These are phyloP conservation scores for Triticum dicoccoides DNA, from an alignment of 176 grass and related monocot species.

Conservation along the genomic window DNA sequence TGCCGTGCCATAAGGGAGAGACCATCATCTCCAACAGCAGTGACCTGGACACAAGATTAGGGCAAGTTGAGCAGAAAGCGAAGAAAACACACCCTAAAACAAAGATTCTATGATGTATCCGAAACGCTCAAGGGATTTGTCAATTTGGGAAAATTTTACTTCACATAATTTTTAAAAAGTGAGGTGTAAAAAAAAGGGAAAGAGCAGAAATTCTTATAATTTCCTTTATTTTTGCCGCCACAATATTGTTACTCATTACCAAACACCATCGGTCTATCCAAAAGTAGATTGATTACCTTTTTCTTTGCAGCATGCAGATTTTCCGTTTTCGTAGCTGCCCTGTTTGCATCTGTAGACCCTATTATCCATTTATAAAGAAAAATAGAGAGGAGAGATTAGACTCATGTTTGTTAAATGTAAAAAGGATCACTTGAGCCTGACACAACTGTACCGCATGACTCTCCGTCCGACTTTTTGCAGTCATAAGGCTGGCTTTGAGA, in stretches of 20 bases:
- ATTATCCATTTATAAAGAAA: neutral
- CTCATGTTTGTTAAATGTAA: neutral
- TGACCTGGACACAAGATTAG: neutral
- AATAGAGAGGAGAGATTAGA: neutral
- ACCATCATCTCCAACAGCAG: neutral
- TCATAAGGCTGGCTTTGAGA: neutral
- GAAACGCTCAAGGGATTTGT: neutral
- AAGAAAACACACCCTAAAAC: neutral
- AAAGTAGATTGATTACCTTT: neutral
- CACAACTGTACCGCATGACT: neutral
- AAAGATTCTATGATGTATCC: neutral
- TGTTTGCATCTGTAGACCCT: neutral
- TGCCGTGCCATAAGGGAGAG: neutral
- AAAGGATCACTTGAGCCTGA: neutral
- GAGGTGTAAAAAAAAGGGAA: neutral
- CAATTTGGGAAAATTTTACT: neutral
- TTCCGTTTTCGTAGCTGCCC: neutral
- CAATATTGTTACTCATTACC: neutral
- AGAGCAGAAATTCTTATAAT: neutral
- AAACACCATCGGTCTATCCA: neutral
- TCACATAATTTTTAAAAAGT: too few species aligned
- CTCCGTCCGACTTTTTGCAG: neutral
- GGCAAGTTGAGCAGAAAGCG: neutral
- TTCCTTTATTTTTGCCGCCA: neutral
- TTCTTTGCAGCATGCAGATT: neutral